Percentiles rank a stretch among this genome's conserved stretches.
Evolutionary conservation across 345 rosid species (phyloP).

Genomic region (Hibiscus trionum): DNA sequence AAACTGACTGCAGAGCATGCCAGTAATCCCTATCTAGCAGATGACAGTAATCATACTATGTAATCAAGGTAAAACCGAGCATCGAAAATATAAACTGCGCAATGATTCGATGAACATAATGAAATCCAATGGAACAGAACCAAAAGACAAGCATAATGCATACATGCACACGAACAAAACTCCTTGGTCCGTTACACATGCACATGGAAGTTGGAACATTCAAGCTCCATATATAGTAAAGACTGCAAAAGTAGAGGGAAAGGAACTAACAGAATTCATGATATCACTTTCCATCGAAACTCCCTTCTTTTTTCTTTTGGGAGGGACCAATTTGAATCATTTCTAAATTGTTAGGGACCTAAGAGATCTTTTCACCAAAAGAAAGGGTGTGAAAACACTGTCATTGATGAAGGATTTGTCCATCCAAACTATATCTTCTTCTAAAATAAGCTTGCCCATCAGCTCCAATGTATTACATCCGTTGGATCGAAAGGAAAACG

Average conservation of each 20-base stretch:
- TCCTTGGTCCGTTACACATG: background rate
- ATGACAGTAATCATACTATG: conserved; percentile 3
- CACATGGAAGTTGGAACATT: background rate
- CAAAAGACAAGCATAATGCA: background rate
- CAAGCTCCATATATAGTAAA: background rate
- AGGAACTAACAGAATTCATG: background rate
- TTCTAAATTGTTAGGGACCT: no score
- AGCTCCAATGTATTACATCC: no score
- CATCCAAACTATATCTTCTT: conserved; percentile 61
- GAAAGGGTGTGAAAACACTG: conserved; percentile 25
- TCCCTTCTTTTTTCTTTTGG: no score
- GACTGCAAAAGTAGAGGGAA: background rate
- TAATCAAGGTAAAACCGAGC: background rate
- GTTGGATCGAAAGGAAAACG: no score
- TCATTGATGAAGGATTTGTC: conserved; percentile 75
- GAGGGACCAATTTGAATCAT: no score
- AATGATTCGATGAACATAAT: background rate
- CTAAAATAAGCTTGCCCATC: background rate
- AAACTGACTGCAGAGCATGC: conserved; percentile 77
- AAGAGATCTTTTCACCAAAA: background rate
- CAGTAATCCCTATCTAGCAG: conserved; percentile 57
- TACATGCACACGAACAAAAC: background rate
- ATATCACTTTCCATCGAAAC: background rate
- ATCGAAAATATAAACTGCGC: background rate
- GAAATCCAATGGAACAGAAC: background rate